A percentile compares a stretch with the other conserved stretches of the same genome.
Evolutionary conservation across 2,329 filamentous ascomycete genomes (phyloP).

Genomic region (Magnaporthiopsis rhizophila): DNA sequence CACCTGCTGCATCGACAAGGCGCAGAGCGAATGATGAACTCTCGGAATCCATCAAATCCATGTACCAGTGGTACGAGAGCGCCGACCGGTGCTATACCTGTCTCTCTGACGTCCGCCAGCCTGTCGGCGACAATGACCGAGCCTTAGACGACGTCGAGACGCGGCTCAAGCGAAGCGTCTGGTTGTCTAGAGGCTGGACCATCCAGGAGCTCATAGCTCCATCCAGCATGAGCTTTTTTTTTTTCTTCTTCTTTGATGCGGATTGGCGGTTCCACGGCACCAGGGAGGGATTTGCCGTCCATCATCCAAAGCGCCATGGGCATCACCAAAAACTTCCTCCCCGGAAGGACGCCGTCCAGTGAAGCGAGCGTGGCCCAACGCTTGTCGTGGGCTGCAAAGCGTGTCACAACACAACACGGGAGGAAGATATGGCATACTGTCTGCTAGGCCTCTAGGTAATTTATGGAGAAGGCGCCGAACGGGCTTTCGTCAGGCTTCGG

Average conservation of each 20-base stretch:
- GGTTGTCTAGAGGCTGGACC: conserved; percentile 44
- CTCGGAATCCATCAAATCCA: conserved; percentile 1
- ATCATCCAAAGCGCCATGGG: conserved; percentile 14
- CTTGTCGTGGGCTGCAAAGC: conserved; percentile 18
- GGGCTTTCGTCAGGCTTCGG: conserved; percentile 17
- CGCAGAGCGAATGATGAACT: background rate
- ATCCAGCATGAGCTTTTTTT: conserved; percentile 8
- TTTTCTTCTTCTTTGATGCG: conserved; percentile 19
- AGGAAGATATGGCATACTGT: conserved; percentile 18
- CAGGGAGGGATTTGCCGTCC: conserved; percentile 11
- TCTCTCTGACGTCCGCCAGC: background rate
- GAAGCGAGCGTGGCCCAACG: conserved; percentile 13
- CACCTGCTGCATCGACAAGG: conserved; percentile 5
- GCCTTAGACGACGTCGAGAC: too few species aligned
- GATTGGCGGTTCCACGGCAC: conserved; percentile 21
- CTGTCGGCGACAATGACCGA: background rate
- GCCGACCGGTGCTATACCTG: background rate
- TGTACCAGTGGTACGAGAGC: conserved; percentile 3
- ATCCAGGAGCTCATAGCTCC: conserved; percentile 58
- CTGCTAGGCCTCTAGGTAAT: conserved; percentile 19
- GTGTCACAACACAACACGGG: conserved; percentile 12
- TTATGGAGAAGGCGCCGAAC: conserved; percentile 17
- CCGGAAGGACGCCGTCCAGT: conserved; percentile 8
- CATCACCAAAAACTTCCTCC: conserved; percentile 16
- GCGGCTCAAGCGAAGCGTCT: conserved; percentile 13